Evolutionary conservation across 2,329 filamentous ascomycete species (phyloP), one percentile per base, ranked within the genome.

Genomic region (Neospermospora avenae): DNA sequence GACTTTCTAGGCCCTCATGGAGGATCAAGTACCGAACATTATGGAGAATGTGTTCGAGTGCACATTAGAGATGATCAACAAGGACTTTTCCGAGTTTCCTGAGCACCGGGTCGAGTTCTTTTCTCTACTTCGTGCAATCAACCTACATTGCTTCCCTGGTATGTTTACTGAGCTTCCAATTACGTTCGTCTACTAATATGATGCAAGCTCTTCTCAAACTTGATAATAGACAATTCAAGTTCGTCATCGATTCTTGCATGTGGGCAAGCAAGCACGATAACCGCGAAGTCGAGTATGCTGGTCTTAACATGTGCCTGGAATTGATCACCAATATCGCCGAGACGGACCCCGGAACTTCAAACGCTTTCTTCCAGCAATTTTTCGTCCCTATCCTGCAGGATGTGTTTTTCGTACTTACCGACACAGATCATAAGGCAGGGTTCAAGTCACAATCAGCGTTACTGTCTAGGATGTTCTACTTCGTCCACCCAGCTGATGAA

Each of bases 221-320:
- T 35, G 93, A 99, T 73, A 93, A 91, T 71, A 87, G 91, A 61
- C 95, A 97, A 73, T 99, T 99, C 85, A 99, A 99, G 78, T 96
- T 98, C 72, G 93, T 99, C 70, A 98, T 99, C 67, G 95, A 99
- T 75, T 96, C 93, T 37, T 99, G 96, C 81, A 92, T 98, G 83
- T 99, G 95, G 96, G 95, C 96, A n/a, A 97, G 93, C 80, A 99
- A 99, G 81, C 95, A 99, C 76, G 95, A 99, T 78, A 99, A 99
- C 77, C 90, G 95, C 62, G 92, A 97, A 73, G 95, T 99, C 31
- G 95, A 99, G 77, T 91, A 90, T 67, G 96, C 95, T 41, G 95
- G 95, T 62, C 85, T 99, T 63, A 95, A 93, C 76, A 99, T 99
- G 95, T 98, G 93, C 75, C 85, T 96, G 67, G 95, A 99, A 77